Evolutionary conservation across 2,329 filamentous ascomycete genomes (phyloP), one percentile per base, ranked within the genome.

Genomic region (Fusarium veterinarium): DNA sequence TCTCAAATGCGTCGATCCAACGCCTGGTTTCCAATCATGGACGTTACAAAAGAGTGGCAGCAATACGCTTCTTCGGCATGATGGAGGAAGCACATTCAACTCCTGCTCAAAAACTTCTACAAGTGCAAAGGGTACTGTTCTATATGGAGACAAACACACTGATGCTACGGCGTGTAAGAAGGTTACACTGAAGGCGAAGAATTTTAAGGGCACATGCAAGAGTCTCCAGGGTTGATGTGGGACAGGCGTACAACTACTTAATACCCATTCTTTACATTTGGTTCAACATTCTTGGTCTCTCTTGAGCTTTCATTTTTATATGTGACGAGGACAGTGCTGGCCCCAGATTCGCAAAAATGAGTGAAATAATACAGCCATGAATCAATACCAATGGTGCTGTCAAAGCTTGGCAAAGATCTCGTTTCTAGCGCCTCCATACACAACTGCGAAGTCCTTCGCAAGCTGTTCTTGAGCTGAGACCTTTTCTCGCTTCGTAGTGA

Each of bases 1-100:
- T 25, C 69, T 82, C 42, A 76, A 79, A 55, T 82, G 80, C 13
- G 77, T 80, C 41, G 80, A 82, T 49, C 76, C 76, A 23, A 81
- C 73, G 4, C 79, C 77, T 2, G 79, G 80, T 23, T 68, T 72
- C 28, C 76, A 78, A 35, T 68, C 60, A 10, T 81, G 78, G 78
- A 75, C 75, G 8, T 55, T 81, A 11, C 67, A 73, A 44, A 68
- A 72, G 44, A 67, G 61, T 10, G 72, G 68, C 14, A 70, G 64
- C 59, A 69, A 71, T 16, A 68, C 67, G 10, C 45, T 80, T 13
- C 64, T 81, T 9, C 38, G 63, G 3, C 75, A 79, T 30, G 75
- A 81, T 41, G 72, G 75, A 10, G 63, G 55, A 28, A 68, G 63
- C 17, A 64, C 55, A 3, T 81, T 78, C 46, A 67, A 74, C 45